Percentiles rank a stretch among this genome's conserved stretches.
Conservation (phyloP, 352 stramenopile genomes). For the Phytophthora cryptogea region DNA sequence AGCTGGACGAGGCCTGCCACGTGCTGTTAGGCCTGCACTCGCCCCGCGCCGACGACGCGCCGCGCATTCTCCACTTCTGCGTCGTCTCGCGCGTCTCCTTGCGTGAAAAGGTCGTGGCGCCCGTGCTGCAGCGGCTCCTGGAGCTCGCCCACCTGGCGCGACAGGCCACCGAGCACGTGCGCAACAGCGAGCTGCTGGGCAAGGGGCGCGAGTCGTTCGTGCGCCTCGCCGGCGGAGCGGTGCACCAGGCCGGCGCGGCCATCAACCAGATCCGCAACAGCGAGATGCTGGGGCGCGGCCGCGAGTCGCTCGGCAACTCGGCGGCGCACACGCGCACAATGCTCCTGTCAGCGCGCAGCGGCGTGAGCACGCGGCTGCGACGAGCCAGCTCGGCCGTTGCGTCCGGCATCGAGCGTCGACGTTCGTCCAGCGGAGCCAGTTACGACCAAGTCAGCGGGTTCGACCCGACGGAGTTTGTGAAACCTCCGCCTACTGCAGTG, state of each 20-base stretch:
- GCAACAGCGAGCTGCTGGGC: constrained; percentile 45
- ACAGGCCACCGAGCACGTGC: constrained; percentile 26
- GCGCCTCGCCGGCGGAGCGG: constrained; percentile 36
- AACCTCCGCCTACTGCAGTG: constrained; percentile 18
- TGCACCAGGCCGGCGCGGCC: constrained; percentile 36
- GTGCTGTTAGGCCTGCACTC: constrained; percentile 44
- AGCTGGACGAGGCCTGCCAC: constrained; percentile 62
- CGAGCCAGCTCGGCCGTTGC: constrained; percentile 46
- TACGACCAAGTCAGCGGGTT: constrained; percentile 18
- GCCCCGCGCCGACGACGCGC: constrained; percentile 18
- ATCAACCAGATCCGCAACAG: constrained; percentile 43
- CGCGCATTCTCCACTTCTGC: constrained; percentile 56
- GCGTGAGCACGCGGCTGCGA: constrained; percentile 51
- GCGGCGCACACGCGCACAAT: constrained; percentile 53
- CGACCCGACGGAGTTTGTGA: constrained; percentile 29
- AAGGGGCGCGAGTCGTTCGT: constrained; percentile 55
- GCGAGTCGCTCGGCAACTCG: constrained; percentile 55
- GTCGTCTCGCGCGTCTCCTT: constrained; percentile 57
- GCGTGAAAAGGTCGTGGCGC: constrained; percentile 49
- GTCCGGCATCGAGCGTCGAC: constrained; percentile 58
- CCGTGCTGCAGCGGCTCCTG: constrained; percentile 50
- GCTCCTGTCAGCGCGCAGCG: constrained; percentile 47
- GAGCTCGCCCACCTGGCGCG: constrained; percentile 55
- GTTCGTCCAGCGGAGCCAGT: constrained; percentile 35
- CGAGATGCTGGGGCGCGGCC: constrained; percentile 49